Evolutionary conservation across 192 early-diverging fungal genomes (phyloP).

Genomic region (Funneliformis mosseae): DNA sequence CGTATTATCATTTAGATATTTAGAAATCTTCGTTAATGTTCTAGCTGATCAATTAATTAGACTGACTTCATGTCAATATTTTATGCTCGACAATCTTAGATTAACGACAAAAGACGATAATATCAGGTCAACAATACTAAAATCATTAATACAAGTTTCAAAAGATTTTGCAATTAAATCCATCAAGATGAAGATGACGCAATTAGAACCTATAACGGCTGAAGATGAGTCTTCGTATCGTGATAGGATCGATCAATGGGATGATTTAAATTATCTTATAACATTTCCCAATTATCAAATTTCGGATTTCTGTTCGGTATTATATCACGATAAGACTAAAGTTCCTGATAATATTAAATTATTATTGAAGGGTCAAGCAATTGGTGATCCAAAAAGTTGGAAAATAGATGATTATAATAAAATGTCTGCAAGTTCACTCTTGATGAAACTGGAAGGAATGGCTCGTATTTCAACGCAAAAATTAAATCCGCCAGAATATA

Average conservation of each 20-base stretch:
- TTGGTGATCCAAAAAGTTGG: too few species aligned
- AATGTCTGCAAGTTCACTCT: background rate
- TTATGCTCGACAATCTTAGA: background rate
- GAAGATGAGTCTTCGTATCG: background rate
- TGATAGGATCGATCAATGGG: background rate
- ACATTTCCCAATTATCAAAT: background rate
- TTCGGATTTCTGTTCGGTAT: background rate
- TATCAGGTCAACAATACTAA: conserved; percentile 9
- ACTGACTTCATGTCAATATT: conserved; percentile 13
- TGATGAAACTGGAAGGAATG: conserved; percentile 1
- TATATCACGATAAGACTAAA: conserved; percentile 18
- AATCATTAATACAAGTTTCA: conserved; percentile 12
- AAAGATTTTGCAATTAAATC: conserved; percentile 11
- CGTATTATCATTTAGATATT: conserved; percentile 10
- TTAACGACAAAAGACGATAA: background rate
- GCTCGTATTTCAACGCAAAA: conserved; percentile 9
- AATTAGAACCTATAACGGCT: background rate
- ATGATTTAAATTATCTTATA: conserved; percentile 13
- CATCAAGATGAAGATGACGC: background rate
- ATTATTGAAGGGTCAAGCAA: background rate
- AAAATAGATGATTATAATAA: conserved; percentile 19
- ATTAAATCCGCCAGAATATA: background rate
- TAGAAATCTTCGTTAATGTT: conserved; percentile 25
- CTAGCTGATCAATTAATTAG: conserved; percentile 27
- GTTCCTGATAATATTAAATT: background rate